These are phyloP conservation scores for Tolypocladium ovalisporum DNA, from an alignment of 2,329 filamentous ascomycete species.

Conservation along the genomic window DNA sequence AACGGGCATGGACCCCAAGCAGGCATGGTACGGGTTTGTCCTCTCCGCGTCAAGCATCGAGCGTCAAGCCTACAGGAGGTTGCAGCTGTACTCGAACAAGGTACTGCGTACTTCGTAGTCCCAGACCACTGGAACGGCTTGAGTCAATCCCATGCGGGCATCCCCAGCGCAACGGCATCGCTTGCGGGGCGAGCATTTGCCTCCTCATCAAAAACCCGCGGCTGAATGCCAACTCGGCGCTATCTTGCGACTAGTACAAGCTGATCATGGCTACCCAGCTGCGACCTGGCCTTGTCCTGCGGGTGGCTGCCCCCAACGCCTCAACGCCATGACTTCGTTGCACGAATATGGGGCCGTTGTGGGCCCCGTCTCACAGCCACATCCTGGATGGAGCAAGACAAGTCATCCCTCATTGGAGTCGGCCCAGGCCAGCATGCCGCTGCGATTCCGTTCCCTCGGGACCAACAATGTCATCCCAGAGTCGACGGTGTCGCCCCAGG, in stretches of 20 bases:
- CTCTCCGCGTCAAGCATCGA: neutral
- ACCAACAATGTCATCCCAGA: conserved; percentile 1
- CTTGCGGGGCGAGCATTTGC: neutral
- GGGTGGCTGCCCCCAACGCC: neutral
- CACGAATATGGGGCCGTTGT: neutral
- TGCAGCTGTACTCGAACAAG: too few species aligned
- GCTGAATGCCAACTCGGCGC: neutral
- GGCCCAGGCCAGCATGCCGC: neutral
- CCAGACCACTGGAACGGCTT: neutral
- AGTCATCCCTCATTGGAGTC: neutral
- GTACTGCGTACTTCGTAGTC: neutral
- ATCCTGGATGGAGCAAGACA: neutral
- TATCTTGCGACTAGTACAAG: neutral
- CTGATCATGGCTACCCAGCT: neutral
- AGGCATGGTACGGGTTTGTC: neutral
- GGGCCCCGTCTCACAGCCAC: neutral
- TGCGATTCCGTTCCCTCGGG: conserved; percentile 6
- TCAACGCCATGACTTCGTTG: neutral
- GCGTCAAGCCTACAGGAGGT: too few species aligned
- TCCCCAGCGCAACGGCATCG: neutral
- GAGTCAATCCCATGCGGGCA: neutral
- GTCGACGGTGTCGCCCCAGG: neutral
- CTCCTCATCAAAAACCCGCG: neutral
- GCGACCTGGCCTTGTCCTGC: neutral
- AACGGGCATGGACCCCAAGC: neutral